Evolutionary conservation across 768 basidiomycete species (phyloP), one percentile per base, ranked within the genome.

Genomic region (Phaeotremella skinneri): DNA sequence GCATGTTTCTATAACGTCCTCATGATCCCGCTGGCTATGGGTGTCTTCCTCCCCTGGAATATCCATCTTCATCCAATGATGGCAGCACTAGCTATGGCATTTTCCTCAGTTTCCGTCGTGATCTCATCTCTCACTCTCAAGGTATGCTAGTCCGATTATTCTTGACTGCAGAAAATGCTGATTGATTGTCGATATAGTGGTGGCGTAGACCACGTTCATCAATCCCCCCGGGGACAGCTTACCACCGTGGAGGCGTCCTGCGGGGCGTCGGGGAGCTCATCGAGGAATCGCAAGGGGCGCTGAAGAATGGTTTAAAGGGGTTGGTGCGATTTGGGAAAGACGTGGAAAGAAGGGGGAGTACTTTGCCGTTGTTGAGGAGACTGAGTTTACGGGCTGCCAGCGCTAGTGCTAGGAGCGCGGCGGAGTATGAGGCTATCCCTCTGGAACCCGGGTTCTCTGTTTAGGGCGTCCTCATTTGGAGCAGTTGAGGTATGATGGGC

Each of bases 1-100:
- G 96, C 96, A 14, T 96, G 91, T 73, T 81, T 93, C 52, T 96
- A 96, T 80, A 96, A 97, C 70, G 74, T 94, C 31, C 78, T 94
- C 57, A 90, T 91, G 55, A 94, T 99, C 59, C 96, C 96, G 17
- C 84, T 98, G 47, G 96, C 96, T 21, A 99, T 99, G 96, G 96
- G 96, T 25, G 57, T 98, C 48, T 86, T 99, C 80, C 81, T 98
- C 13, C 96, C 96, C 0, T 83, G 91, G 74, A 91, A 91, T 14
- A 64, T 94, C 27, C 90, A 92, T 76, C 85, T 98, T 74, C 96
- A 92, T 68, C 96, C 96, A 7, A 98, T 98, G 94, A 85, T 92
- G 80, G 91, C 96, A 0, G 94, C 91, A n/a, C 91, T 87, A 2
- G 93, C 93, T 26, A 99, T 99, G 96, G 96, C 96, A 25, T 92